Conservation (phyloP, 345 rosid genomes). For the Aquilaria sinensis region DNA sequence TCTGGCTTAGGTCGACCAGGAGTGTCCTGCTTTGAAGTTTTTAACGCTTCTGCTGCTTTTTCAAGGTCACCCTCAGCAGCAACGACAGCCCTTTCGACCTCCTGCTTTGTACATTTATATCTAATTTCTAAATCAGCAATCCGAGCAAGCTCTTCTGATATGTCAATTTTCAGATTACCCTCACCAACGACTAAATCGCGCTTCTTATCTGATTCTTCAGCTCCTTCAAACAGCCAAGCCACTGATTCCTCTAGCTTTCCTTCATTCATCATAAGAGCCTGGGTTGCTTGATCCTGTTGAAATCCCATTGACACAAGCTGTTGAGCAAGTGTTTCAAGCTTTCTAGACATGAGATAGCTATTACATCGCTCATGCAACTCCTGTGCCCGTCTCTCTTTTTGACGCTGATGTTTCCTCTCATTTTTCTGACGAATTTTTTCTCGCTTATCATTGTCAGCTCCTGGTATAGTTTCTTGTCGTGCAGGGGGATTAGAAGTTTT, state of each 20-base stretch:
- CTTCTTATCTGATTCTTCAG: constrained; percentile 54
- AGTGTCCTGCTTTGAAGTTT: constrained; percentile 41
- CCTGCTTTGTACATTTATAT: constrained; percentile 64
- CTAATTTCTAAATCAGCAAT: constrained; percentile 58
- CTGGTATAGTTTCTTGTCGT: constrained; percentile 55
- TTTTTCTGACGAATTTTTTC: constrained; percentile 89
- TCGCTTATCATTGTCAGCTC: constrained; percentile 75
- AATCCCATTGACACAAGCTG: constrained; percentile 89
- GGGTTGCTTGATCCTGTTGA: constrained; percentile 72
- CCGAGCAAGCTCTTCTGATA: constrained; percentile 76
- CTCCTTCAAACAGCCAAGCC: constrained; percentile 71
- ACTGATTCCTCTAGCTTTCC: constrained; percentile 89
- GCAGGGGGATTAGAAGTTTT: constrained; percentile 34
- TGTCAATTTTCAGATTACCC: constrained; percentile 70
- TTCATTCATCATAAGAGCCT: constrained; percentile 80
- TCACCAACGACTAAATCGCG: constrained; percentile 35
- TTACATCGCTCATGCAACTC: constrained; percentile 75
- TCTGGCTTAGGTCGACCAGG: constrained; percentile 44
- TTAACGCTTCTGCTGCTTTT: constrained; percentile 49
- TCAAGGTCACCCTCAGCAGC: constrained; percentile 72
- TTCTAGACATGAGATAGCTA: constrained; percentile 82
- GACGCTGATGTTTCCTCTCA: constrained; percentile 90
- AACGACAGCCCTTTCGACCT: constrained; percentile 76
- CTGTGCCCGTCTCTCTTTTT: constrained; percentile 83
- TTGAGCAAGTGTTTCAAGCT: constrained; percentile 77